phyloP scores from a whole-genome alignment of 208 protist genomes.

The Leptomonas seymouri region DNA sequence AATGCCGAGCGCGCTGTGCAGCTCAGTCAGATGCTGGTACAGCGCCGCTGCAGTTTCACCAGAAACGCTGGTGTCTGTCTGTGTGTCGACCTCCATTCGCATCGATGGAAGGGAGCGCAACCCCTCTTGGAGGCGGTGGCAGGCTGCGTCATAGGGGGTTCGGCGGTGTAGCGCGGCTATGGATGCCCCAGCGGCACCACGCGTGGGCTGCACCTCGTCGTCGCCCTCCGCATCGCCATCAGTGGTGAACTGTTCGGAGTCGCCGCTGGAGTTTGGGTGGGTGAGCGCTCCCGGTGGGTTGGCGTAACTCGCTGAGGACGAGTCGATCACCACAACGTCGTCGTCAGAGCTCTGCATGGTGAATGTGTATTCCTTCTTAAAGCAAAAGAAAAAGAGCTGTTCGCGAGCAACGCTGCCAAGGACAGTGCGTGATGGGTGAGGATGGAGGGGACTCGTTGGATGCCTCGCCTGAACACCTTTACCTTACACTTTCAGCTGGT shows the following conservation, averaged over 20 bases:
- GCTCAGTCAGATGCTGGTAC: conserved; percentile 4
- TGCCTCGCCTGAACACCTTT: no score
- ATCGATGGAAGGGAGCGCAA: background rate
- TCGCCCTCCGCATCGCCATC: background rate
- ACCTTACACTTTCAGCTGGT: no score
- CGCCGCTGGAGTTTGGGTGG: background rate
- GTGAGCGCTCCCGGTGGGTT: background rate
- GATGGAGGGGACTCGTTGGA: no score
- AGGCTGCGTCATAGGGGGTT: background rate
- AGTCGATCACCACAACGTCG: conserved; percentile 34
- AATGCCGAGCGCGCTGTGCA: conserved; percentile 29
- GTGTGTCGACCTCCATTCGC: conserved; percentile 7
- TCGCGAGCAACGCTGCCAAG: no score
- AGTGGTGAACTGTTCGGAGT: background rate
- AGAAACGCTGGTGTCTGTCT: conserved; percentile 5
- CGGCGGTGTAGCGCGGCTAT: background rate
- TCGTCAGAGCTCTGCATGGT: conserved; percentile 22
- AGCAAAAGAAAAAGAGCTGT: no score
- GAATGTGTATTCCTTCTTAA: background rate
- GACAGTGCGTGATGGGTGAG: no score
- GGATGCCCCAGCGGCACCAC: background rate
- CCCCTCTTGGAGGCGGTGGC: background rate
- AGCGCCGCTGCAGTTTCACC: background rate
- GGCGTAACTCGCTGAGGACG: conserved; percentile 10
- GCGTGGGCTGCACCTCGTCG: background rate